Evolutionary conservation across 2,329 filamentous ascomycete species (phyloP).

Genomic region (Byssochlamys sp.): DNA sequence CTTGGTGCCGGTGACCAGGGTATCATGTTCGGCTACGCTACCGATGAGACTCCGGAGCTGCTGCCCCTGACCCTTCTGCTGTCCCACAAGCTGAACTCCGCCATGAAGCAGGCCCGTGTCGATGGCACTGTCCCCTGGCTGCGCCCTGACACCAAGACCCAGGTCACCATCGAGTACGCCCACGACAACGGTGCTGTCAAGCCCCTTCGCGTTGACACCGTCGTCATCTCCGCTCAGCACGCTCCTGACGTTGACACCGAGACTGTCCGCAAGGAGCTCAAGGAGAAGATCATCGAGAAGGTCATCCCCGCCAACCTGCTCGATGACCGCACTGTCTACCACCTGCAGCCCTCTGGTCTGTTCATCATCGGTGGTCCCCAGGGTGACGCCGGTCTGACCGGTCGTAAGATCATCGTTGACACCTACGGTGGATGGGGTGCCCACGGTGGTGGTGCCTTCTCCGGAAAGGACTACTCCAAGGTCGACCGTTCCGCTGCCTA

Average conservation of each 20-base stretch:
- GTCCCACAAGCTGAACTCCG: slow-evolving; percentile 92
- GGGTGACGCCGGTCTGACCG: slow-evolving; percentile 95
- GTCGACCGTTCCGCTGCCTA: slow-evolving; percentile 97
- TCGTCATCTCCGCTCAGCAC: slow-evolving; percentile 95
- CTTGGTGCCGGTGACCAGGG: slow-evolving; percentile 98
- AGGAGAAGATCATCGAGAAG: slow-evolving; percentile 93
- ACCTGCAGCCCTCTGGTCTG: slow-evolving; percentile 95
- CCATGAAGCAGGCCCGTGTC: slow-evolving; percentile 81
- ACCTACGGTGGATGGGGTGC: slow-evolving; percentile 99
- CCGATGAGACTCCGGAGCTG: slow-evolving; percentile 95
- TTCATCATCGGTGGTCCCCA: slow-evolving; percentile 99
- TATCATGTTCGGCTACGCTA: slow-evolving; percentile 99
- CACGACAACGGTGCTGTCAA: slow-evolving; percentile 87
- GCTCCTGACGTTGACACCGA: slow-evolving; percentile 78
- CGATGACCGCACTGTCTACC: slow-evolving; percentile 88
- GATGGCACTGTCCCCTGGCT: slow-evolving; percentile 86
- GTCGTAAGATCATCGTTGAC: slow-evolving; percentile 99
- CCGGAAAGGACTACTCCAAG: slow-evolving; percentile 99
- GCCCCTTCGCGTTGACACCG: slow-evolving; percentile 85
- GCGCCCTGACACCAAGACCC: slow-evolving; percentile 97
- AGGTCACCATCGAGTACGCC: slow-evolving; percentile 97
- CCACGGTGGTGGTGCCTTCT: slow-evolving; percentile 99
- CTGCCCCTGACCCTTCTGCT: slow-evolving; percentile 89
- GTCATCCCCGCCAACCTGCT: slow-evolving; percentile 88
- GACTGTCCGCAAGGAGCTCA: slow-evolving; percentile 84